Base-by-base conservation (phyloP, 106 monocot species). In the Allium cepa region DNA sequence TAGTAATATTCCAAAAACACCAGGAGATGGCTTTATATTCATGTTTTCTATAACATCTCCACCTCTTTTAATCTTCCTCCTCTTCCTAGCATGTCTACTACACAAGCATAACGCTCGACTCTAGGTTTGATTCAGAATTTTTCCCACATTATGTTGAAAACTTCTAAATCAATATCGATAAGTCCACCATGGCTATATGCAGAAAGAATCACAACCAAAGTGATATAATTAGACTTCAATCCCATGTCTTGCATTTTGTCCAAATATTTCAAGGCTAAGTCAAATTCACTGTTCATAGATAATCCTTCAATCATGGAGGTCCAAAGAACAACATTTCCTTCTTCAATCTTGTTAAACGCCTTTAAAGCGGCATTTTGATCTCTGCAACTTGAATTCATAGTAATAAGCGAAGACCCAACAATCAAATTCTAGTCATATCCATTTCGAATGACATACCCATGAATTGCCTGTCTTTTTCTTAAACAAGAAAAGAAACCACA, bases 301-400 rank as follows among this genome's bases (percentile, higher is more conserved):
- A 79, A 76, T 36, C 83, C 83, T 69, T 79, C 79, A 14, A 83
- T 83, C 79, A 83, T 83, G 12, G 83, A 79, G 47, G 83, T 83
- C 83, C 83, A 79, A 16, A 79, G 53, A 59, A 83, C 50, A 8
- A 79, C 55, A 56, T 83, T 83, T 52, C 27, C 15, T 72, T 59
- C 22, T 14, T 68, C 59, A 50, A 76, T 27, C 4, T 53, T 58
- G 51, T 12, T 59, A 56, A 83, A 83, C 17, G 78, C 63, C 47
- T 7, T 64, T 49, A 76, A 83, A 60, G 83, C 75, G 45, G 12
- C 58, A 71, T 76, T 63, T 8, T 75, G 58, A 52, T 75, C 67
- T 47, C 83, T 79, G 63, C 83, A 83, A 47, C 64, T 75, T 8
- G 79, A 76, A 46, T 83, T 79, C 83, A 83, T 79, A 9, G 72